Base-by-base conservation (phyloP, 495 filamentous ascomycete genomes). In the Friedmanniomyces simplex region DNA sequence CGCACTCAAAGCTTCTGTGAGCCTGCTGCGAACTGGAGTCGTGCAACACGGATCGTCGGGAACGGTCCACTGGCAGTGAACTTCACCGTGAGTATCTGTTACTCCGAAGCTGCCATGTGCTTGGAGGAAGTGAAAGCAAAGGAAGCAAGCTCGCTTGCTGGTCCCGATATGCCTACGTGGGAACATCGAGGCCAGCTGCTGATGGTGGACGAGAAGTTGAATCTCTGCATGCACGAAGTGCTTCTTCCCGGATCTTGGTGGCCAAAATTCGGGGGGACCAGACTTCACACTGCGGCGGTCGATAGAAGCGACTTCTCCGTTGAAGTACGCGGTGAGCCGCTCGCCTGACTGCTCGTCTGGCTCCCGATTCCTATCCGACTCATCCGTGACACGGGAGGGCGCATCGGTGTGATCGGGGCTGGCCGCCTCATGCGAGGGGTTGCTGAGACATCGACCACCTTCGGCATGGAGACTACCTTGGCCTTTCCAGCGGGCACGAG, bases 401-500 rank as follows among this genome's bases (percentile, higher is more conserved):
- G 18, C 1, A 59, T n/a, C 14, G 56, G 41, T 30, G 30, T 52
- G 8, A 22, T 21, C 22, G 34, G 60, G 1, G 46, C 20, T 22
- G 42, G 25, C 21, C 54, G 53, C 7, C 48, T 42, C 30, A 43
- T 28, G 16, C 39, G 47, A 24, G 59, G 54, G 5, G 49, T 50
- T 10, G 54, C 7, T 42, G 60, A 43, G 1, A 43, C 34, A 18
- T 57, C 48, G 36, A 58, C 37, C 22, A 55, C 2, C 18, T 46
- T 58, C 8, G 59, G 62, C 53, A 61, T 52, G 6, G 39, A 50
- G 37, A 64, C 59, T 8, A 64, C 55, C 25, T 52, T 61, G 1
- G 54, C 54, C 26, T 59, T 57, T 26, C 62, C 62, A 3, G 57
- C 58, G 11, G 58, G 54, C 14, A 61, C 58, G 7, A 64, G n/a